These are phyloP conservation scores for Fistulinella prunicolor DNA, from an alignment of 768 basidiomycete genomes.

Conservation along the genomic window DNA sequence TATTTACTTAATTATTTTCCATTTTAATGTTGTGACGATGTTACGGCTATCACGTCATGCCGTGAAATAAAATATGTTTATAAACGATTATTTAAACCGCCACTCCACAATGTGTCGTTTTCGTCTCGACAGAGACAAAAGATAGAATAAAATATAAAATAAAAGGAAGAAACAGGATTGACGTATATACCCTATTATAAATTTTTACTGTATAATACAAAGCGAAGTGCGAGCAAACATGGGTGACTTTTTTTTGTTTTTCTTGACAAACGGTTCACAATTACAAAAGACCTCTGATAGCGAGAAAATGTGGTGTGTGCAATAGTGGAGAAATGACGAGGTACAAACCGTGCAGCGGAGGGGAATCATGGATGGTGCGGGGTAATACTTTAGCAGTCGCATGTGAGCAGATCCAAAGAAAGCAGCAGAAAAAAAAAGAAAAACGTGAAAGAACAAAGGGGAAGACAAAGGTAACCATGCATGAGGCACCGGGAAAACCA, in stretches of 20 bases:
- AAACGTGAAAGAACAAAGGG: neutral
- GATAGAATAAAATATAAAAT: too few species aligned
- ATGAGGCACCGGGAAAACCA: neutral
- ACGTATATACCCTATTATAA: constrained; percentile 17
- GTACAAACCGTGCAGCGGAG: constrained; percentile 11
- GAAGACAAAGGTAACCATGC: neutral
- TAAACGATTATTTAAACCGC: too few species aligned
- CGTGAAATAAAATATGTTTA: too few species aligned
- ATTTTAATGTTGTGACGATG: too few species aligned
- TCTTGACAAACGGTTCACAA: neutral
- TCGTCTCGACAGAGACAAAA: too few species aligned
- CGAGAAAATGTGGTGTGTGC: neutral
- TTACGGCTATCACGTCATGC: too few species aligned
- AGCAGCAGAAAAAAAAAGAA: neutral
- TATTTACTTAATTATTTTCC: too few species aligned
- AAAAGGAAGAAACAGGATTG: too few species aligned
- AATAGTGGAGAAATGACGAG: constrained; percentile 11
- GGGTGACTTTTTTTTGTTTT: constrained; percentile 7
- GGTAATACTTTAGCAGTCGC: constrained; percentile 15
- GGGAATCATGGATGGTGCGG: constrained; percentile 16
- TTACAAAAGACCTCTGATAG: constrained; percentile 9
- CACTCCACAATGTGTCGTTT: too few species aligned
- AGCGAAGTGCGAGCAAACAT: neutral
- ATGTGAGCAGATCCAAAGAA: constrained; percentile 9
- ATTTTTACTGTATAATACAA: constrained; percentile 20